Percentiles rank a stretch among this genome's conserved stretches.
phyloP scores from a whole-genome alignment of 805 yeast species.

The Ogataea sp. region DNA sequence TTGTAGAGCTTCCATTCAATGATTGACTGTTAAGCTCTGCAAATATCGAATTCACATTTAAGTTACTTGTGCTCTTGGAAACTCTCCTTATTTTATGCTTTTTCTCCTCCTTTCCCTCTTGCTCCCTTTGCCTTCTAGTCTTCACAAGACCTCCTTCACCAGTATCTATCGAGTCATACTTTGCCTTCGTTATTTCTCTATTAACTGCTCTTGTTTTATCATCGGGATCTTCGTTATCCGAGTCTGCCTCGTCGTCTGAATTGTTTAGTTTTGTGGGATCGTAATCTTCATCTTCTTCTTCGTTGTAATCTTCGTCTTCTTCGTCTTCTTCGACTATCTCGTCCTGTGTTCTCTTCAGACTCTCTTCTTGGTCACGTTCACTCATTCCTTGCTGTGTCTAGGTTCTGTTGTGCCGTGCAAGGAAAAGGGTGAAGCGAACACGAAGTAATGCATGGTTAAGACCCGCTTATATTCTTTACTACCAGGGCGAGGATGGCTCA shows the following conservation, averaged over 20 bases:
- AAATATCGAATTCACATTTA: constrained; percentile 50
- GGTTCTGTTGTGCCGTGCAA: background rate
- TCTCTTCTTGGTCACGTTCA: background rate
- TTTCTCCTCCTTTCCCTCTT: constrained; percentile 27
- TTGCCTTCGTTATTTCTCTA: constrained; percentile 19
- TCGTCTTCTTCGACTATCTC: constrained; percentile 4
- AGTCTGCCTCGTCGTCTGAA: constrained; percentile 24
- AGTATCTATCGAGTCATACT: constrained; percentile 49
- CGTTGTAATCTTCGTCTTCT: constrained; percentile 38
- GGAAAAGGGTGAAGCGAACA: too few species aligned
- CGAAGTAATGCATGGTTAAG: too few species aligned
- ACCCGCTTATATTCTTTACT: too few species aligned
- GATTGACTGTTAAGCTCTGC: constrained; percentile 37
- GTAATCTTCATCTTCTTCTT: constrained; percentile 52
- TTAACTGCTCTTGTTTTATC: constrained; percentile 20
- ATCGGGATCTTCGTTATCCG: constrained; percentile 25
- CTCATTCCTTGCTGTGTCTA: background rate
- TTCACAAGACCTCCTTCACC: constrained; percentile 55
- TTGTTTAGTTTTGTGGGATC: constrained; percentile 26
- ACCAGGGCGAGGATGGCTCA: too few species aligned
- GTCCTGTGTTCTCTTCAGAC: background rate
- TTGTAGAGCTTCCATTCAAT: too few species aligned
- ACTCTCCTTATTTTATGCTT: constrained; percentile 14
- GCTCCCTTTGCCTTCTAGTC: constrained; percentile 56
- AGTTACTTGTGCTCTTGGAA: constrained; percentile 1